Evolutionary conservation across 768 basidiomycete genomes (phyloP), one percentile per base, ranked within the genome.

Genomic region (Mycena epipterygia): DNA sequence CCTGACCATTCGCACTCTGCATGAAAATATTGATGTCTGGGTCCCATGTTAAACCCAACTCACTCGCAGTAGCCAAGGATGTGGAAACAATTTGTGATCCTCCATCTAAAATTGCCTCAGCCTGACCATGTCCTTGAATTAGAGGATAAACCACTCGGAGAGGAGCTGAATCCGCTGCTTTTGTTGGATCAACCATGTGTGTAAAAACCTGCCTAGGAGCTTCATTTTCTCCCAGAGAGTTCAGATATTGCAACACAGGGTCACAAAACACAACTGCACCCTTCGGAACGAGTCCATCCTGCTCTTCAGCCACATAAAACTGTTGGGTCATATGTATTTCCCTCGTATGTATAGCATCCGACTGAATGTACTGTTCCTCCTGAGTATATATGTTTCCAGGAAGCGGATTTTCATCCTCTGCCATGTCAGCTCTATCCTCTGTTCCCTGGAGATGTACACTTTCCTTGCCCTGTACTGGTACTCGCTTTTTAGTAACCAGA

Each of bases 51-150:
- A 46, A 14, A 5, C 63, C 63, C 21, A 32, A 51, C 17, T n/a
- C 19, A 21, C 63, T 67, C 1, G 63, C 62, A 6, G 74, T 46
- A 3, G 53, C 72, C 27, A 73, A 68, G 0, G 74, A 73, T 68
- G 76, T 76, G 0, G 72, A 56, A 29, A 75, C 48, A 17, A 77
- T 74, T 11, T 73, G 60, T 12, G 63, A 68, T 5, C 75, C 65
- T 29, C 68, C 70, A 46, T 76, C 69, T 48, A 71, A 32, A 44
- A 74, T 72, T 7, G 67, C 67, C 1, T 74, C 70, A 3, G 13
- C 39, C 23, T 33, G 19, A 0, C 17, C 41, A 2, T 4, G 5
- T 27, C 56, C 56, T 25, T 58, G 25, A 42, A 58, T 58, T 11
- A 58, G 23, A 5, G 56, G 56, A 30, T 41, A 58, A 4, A 58